Percentiles rank a stretch among this genome's conserved stretches.
phyloP scores from a whole-genome alignment of 2,329 filamentous ascomycete species.

The Claviceps arundinis region DNA sequence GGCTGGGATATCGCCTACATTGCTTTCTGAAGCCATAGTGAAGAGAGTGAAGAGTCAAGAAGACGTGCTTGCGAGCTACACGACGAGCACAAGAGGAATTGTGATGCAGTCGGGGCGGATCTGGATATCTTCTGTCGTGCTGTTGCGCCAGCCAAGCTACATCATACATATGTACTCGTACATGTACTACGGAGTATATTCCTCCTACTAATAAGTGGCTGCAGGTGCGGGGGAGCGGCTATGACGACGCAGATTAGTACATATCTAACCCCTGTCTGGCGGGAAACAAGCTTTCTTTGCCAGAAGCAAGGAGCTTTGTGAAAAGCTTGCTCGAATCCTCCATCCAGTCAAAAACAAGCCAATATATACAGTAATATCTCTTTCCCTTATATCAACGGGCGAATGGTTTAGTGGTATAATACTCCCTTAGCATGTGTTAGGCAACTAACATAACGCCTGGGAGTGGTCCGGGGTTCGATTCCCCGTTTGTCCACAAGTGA shows the following conservation, averaged over 20 bases:
- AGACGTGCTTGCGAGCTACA: background rate
- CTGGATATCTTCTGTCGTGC: too few species aligned
- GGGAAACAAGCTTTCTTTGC: too few species aligned
- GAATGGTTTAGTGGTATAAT: constrained; percentile 8
- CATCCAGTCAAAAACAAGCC: rapidly evolving
- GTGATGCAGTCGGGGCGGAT: too few species aligned
- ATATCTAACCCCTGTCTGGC: too few species aligned
- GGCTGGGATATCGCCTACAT: constrained; percentile 12
- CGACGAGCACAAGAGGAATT: background rate
- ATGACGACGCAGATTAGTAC: background rate
- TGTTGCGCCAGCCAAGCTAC: too few species aligned
- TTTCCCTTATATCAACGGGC: background rate
- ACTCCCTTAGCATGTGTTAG: constrained; percentile 3
- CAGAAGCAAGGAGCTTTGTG: too few species aligned
- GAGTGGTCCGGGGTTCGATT: constrained; percentile 13
- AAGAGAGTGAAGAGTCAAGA: background rate
- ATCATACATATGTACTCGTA: too few species aligned
- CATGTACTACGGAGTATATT: too few species aligned
- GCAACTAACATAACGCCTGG: background rate
- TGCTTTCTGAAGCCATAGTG: constrained; percentile 19
- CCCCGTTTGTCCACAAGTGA: constrained; percentile 9
- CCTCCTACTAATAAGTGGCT: background rate
- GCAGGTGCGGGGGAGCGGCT: background rate
- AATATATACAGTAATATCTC: too few species aligned
- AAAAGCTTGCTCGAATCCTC: too few species aligned